Evolutionary conservation across 176 grass and related monocot species (phyloP), one percentile per base, ranked within the genome.

Genomic region (Hsuehochloa calcarea): DNA sequence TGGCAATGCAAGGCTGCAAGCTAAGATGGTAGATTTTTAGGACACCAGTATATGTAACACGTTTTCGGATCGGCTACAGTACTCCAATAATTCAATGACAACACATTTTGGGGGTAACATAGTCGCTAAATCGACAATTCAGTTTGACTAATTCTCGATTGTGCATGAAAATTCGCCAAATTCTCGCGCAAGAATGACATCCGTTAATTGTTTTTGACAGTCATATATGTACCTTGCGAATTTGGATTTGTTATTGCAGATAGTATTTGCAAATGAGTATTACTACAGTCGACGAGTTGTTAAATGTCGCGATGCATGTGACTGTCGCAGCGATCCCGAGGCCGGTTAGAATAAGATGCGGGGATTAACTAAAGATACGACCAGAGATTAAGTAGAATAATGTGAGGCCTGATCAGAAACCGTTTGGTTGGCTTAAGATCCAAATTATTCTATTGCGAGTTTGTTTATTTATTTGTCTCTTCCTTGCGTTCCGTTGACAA

Each of bases 401-500:
- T 71, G 47, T 16, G 45, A 74, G 58, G 54, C 46, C 35, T 65
- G 83, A 72, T 86, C 70, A 37, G 19, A 80, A 77, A 64, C 20
- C 25, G 35, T 22, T 16, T 81, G 72, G 55, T 86, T 90, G 80
- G 74, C 4, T 39, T 66, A 71, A 34, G 38, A 65, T 34, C 56
- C 49, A 68, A 25, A 55, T 66, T 86, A 83, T 87, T 90, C 79
- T 67, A 87, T 70, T 56, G 74, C 43, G 80, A 41, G 80, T 26
- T 49, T 34, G 8, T 27, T 69, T 75, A 16, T 85, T 89, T 75
- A 75, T 25, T 68, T 10, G 31, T 15, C 20, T 44, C 61, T 63
- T 55, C 39, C 58, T 49, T 23, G 88, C 59, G n/a, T 47, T 19
- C 74, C 74, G 73, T 90, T 87, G 89, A 87, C 84, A 66, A 90